A percentile compares a stretch with the other conserved stretches of the same genome.
Evolutionary conservation across 306 rosid genomes (phyloP).

Genomic region (Carpinus viminea): DNA sequence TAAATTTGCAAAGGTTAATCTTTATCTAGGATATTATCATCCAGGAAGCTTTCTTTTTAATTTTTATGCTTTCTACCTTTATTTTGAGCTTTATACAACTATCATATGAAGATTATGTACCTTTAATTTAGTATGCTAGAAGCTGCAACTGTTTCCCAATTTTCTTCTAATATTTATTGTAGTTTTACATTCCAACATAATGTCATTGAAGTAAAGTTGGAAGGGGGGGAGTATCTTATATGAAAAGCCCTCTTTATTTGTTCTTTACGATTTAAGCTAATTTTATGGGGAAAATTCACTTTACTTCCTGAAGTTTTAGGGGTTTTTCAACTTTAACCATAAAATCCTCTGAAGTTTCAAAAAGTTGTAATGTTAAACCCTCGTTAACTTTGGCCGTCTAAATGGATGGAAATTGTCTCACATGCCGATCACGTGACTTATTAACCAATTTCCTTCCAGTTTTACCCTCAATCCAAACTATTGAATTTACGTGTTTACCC

Average conservation of each 20-base stretch:
- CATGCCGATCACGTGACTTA: too few species aligned
- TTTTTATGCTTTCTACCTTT: not conserved
- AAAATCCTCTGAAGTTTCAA: too few species aligned
- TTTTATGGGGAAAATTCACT: too few species aligned
- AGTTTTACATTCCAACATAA: not conserved
- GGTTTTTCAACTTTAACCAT: too few species aligned
- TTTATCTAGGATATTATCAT: constrained; percentile 5
- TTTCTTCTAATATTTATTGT: not conserved
- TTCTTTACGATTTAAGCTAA: not conserved
- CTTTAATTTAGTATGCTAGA: not conserved
- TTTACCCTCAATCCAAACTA: too few species aligned
- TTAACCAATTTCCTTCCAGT: too few species aligned
- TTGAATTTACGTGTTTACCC: too few species aligned
- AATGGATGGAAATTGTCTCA: too few species aligned
- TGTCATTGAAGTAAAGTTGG: not conserved
- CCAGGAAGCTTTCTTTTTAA: not conserved
- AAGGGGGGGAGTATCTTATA: not conserved
- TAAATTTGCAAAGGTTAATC: constrained; percentile 84
- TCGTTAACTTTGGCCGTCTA: too few species aligned
- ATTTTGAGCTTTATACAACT: not conserved
- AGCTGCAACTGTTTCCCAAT: not conserved
- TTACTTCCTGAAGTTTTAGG: too few species aligned
- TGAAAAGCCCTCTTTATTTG: not conserved
- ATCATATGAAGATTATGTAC: not conserved
- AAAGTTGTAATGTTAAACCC: too few species aligned